phyloP scores from a whole-genome alignment of 176 grass and related monocot species.

The Phyllostachys edulis region DNA sequence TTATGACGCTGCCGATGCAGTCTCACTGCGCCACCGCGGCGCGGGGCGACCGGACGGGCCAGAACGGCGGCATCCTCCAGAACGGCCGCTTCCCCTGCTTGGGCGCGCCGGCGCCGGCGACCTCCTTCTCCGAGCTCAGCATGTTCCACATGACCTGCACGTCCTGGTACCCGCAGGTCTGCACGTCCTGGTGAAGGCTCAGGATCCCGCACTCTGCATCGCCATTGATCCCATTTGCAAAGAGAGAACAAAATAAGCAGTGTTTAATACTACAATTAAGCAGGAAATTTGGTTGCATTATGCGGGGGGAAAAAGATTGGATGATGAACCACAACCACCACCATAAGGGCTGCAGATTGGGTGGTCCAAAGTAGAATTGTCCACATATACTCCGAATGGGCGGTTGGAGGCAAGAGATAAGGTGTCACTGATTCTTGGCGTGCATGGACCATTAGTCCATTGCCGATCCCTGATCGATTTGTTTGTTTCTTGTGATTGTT shows the following conservation, averaged over 20 bases:
- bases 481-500: slow-evolving; percentile 20
- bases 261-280: neutral
- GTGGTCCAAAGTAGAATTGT: slow-evolving; percentile 42
- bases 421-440: neutral
- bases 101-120: neutral
- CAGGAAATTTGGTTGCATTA: neutral
- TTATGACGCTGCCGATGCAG: neutral
- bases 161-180: slow-evolving; percentile 90
- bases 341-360: slow-evolving; percentile 29
- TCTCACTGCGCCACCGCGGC: neutral
- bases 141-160: slow-evolving; percentile 99
- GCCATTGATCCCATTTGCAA: neutral
- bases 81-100: slow-evolving; percentile 54
- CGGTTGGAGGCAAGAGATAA: slow-evolving; percentile 26
- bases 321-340: neutral
- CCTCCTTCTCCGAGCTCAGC: slow-evolving; percentile 59
- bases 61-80: slow-evolving; percentile 57
- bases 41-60: slow-evolving; percentile 43
- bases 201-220: slow-evolving; percentile 70
- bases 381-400: neutral
- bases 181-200: slow-evolving; percentile 81
- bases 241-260: neutral
- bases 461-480: slow-evolving; percentile 14
- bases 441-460: slow-evolving; percentile 42
- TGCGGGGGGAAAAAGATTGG: neutral